Conservation (phyloP, 306 rosid species). For the Prunus persica region DNA sequence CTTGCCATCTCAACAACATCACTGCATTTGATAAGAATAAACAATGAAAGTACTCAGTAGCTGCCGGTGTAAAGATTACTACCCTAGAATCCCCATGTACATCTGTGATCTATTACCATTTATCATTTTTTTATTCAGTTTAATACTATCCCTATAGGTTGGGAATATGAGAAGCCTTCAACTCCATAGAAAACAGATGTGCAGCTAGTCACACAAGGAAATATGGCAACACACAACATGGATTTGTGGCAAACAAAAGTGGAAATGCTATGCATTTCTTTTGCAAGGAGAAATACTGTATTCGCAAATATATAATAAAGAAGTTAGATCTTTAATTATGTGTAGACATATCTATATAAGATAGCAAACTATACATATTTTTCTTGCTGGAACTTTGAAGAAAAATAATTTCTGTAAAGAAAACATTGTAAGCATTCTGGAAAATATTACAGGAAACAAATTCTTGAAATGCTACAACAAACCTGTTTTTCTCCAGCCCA, state of each 20-base stretch:
- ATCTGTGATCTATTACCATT: too few relatives aligned
- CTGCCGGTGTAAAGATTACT: neutral
- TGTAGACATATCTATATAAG: neutral
- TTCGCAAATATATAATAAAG: neutral
- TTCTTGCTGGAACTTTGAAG: neutral
- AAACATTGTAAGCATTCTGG: neutral
- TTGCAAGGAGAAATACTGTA: neutral
- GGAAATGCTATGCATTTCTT: neutral
- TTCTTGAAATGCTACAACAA: conserved; percentile 8
- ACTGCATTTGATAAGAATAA: conserved; percentile 43
- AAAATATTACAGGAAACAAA: conserved; percentile 23
- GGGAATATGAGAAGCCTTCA: neutral
- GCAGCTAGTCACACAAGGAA: neutral
- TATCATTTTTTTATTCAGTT: neutral
- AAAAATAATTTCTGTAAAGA: neutral
- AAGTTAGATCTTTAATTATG: neutral
- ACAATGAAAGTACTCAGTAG: conserved; percentile 12
- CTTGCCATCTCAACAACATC: conserved; percentile 74
- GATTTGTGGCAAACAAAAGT: neutral
- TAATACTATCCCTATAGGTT: neutral
- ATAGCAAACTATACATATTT: neutral
- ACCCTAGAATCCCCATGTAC: neutral
- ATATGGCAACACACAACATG: neutral
- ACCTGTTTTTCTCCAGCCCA: conserved; percentile 90
- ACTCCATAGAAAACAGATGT: neutral